Evolutionary conservation across 73 alveolate species (phyloP), one percentile per base, ranked within the genome.

Genomic region (Effrenium voratum): DNA sequence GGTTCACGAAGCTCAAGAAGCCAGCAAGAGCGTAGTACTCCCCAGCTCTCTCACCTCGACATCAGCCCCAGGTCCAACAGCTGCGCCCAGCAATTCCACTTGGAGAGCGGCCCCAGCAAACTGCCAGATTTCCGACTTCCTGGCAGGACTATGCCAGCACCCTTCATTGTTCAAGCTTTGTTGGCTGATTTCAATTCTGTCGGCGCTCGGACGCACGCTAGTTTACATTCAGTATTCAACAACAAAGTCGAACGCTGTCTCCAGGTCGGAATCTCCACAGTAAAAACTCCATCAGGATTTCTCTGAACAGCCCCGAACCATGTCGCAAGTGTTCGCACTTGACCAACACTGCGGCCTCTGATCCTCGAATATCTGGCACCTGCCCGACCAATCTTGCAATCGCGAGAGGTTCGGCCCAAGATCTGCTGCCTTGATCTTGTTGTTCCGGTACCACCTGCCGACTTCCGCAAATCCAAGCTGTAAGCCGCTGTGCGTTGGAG

Each of bases 1-100:
- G 97, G 55, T 90, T 90, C 87, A 90, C 97, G 75, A 90, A 90
- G 66, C 97, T 90, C 38, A 90, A 45, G 97, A 66, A 90, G 40
- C 97, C 97, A 50, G 97, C 97, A 55, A 90, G 86, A 24, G 97
- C 85, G 41, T 90, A 90, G 97, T 90, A 90, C 87, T 90, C 97
- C 43, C 97, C 97, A 0, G 97, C 97, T 46, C 97, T 86, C 80
- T 90, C 97, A 45, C 97, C 97, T 90, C 38, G 38, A 5, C 36
- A 3, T n/a, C n/a, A 38, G 26, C 66, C 66, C 63, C 41, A 22
- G 22, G 13, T 46, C 63, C n/a, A 2, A 79, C 59, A 28, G 13
- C 24, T 32, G 15, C 24, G 26, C 60, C 60, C 44, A 0, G 24
- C 8, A 22, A 0, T 13, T 6, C 24, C 32, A 5, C 55, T 40